phyloP scores from a whole-genome alignment of 2,329 filamentous ascomycete genomes.

The Metarhizium brunneum region DNA sequence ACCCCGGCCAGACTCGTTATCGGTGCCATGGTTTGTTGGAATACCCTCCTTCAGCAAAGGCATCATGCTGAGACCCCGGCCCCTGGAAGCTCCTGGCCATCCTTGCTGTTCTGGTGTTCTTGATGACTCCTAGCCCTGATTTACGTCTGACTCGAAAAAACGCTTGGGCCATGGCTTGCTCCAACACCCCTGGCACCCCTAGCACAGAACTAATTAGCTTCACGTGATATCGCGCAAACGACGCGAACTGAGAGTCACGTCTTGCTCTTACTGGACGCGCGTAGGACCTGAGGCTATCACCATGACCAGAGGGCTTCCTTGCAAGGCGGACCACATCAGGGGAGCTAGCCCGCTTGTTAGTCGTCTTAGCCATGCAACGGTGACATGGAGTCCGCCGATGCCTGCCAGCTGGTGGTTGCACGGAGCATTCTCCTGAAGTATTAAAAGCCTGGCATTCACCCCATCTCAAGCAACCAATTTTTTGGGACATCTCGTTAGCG shows the following conservation, averaged over 20 bases:
- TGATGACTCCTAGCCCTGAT: background rate
- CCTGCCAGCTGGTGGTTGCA: background rate
- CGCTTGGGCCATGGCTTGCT: background rate
- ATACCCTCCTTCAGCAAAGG: too few species aligned
- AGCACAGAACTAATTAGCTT: background rate
- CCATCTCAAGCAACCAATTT: background rate
- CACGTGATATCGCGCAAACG: conserved; percentile 6
- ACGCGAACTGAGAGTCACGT: background rate
- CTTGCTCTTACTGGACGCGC: conserved; percentile 6
- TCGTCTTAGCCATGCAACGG: background rate
- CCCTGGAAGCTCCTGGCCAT: too few species aligned
- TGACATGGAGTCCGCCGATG: background rate
- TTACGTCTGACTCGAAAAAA: background rate
- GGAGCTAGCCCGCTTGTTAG: background rate
- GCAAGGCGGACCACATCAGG: background rate
- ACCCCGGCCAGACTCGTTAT: too few species aligned
- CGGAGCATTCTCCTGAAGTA: background rate
- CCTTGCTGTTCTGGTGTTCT: background rate
- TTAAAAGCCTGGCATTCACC: conserved; percentile 1
- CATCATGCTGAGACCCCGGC: too few species aligned
- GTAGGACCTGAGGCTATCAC: conserved; percentile 7
- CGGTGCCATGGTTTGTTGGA: too few species aligned
- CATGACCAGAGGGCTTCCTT: background rate
- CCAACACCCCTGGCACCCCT: background rate
- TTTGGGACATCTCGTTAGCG: background rate